These are phyloP conservation scores for Phylloporus rhodoxanthus DNA, from an alignment of 768 basidiomycete genomes.

Conservation along the genomic window DNA sequence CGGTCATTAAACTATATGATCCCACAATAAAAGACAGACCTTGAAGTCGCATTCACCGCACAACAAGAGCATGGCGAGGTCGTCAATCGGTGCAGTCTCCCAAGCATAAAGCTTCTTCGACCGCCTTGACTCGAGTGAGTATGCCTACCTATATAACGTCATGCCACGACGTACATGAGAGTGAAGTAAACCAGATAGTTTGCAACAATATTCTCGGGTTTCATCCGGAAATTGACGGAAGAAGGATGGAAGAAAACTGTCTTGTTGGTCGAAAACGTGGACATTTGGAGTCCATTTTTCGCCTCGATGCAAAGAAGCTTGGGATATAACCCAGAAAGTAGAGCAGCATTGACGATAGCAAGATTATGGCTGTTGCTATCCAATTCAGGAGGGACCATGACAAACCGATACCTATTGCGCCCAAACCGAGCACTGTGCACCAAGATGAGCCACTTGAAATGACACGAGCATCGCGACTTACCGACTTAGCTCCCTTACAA, in stretches of 20 bases:
- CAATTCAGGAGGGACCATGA: conserved; percentile 63
- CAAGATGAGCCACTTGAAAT: conserved; percentile 3
- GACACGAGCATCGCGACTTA: conserved; percentile 10
- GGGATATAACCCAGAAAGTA: conserved; percentile 85
- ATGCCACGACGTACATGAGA: conserved; percentile 54
- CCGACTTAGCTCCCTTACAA: conserved; percentile 71
- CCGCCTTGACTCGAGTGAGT: conserved; percentile 50
- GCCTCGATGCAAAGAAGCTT: conserved; percentile 76
- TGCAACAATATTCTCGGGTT: conserved; percentile 61
- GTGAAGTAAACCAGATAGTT: conserved; percentile 83
- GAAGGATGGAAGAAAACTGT: conserved; percentile 79
- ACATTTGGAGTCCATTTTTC: conserved; percentile 49
- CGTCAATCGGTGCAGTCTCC: conserved; percentile 89
- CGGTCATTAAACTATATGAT: conserved; percentile 4
- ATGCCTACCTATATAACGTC: not conserved
- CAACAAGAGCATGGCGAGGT: conserved; percentile 70
- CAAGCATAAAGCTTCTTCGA: conserved; percentile 90
- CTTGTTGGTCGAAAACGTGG: conserved; percentile 80
- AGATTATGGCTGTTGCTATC: conserved; percentile 64
- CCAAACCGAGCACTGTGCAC: conserved; percentile 61
- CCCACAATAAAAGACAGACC: conserved; percentile 36
- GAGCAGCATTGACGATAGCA: conserved; percentile 68
- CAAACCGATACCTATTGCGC: conserved; percentile 69
- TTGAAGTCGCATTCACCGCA: conserved; percentile 92
- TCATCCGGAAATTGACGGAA: conserved; percentile 79